phyloP scores from a whole-genome alignment of 352 stramenopile genomes.

The Blastocystis hominis region DNA sequence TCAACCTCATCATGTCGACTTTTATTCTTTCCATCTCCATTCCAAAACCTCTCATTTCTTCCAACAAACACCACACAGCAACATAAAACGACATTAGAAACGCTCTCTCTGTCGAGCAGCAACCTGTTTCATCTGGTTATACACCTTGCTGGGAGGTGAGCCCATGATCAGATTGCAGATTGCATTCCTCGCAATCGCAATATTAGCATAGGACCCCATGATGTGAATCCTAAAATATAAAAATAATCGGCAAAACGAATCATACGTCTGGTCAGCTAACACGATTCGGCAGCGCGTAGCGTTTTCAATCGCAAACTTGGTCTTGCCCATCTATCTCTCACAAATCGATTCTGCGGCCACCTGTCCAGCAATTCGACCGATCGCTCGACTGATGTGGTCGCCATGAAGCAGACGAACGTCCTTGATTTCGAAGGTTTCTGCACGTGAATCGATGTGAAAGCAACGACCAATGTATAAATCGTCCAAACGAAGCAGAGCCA shows the following conservation, averaged over 20 bases:
- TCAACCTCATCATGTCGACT: too few relatives aligned
- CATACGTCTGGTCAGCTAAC: conserved; percentile 82
- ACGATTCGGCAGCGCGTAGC: conserved; percentile 95
- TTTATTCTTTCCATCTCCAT: too few relatives aligned
- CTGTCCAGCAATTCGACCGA: conserved; percentile 92
- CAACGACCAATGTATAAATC: conserved; percentile 79
- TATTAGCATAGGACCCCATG: conserved; percentile 92
- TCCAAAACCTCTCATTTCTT: background rate
- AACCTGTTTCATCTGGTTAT: conserved; percentile 99
- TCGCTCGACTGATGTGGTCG: conserved; percentile 93
- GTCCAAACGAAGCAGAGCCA: conserved; percentile 93
- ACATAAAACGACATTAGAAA: conserved; percentile 74
- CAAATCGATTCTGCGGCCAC: conserved; percentile 65
- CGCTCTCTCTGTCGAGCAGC: conserved; percentile 92
- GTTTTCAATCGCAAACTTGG: conserved; percentile 97
- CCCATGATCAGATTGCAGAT: conserved; percentile 77
- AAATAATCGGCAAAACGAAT: background rate
- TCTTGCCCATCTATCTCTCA: conserved; percentile 74
- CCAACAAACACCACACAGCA: too few relatives aligned
- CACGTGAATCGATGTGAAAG: background rate
- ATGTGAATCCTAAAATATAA: conserved; percentile 82
- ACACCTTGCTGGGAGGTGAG: conserved; percentile 95
- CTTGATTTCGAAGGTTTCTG: conserved; percentile 87
- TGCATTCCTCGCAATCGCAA: conserved; percentile 85
- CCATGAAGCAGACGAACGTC: conserved; percentile 83